Evolutionary conservation across 805 yeast species (phyloP), one percentile per base, ranked within the genome.

Genomic region (Brettanomyces sp.): DNA sequence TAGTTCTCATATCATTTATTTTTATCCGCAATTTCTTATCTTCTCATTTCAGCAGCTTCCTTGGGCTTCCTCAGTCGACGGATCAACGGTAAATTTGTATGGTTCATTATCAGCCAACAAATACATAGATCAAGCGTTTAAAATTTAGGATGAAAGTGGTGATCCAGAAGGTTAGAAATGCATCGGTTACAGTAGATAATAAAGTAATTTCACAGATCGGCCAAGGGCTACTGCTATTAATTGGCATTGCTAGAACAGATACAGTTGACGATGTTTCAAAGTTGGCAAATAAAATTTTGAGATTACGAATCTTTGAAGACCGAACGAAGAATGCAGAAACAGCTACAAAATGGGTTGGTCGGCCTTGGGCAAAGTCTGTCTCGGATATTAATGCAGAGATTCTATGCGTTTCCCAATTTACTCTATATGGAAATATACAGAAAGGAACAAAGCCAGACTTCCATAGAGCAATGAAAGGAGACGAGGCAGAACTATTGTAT

Each of bases 361-460:
- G 73, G 49, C 83, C 85, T 4, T 93, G 99, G 99, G 80, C 81
- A 52, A 75, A 76, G 55, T 73, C 79, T 34, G 73, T 82, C 1
- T 74, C 69, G 14, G 95, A 88, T 41, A 66, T 76, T 18, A 63
- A 72, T 3, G 95, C 88, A 12, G 83, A 84, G 55, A 80, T 93
- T 4, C 65, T 93, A 6, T 83, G 95, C 2, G 91, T 93, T 1
- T 87, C 96, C 2, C 99, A 93, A 59, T 93, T 93, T 66, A 93
- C 99, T 0, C 69, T 93, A 37, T 79, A 83, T 61, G 99, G 88
- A 0, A 83, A 76, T 38, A 77, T 93, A 21, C 84, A 79, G 53
- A 93, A 93, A 61, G 98, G 97, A 11, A 74, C 96, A 1, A 91
- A 91, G 58, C 98, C 99, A 0, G 96, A 93, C 59, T 88, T 93